phyloP scores from a whole-genome alignment of 2,329 filamentous ascomycete species.

The Hypoxylon sp. region DNA sequence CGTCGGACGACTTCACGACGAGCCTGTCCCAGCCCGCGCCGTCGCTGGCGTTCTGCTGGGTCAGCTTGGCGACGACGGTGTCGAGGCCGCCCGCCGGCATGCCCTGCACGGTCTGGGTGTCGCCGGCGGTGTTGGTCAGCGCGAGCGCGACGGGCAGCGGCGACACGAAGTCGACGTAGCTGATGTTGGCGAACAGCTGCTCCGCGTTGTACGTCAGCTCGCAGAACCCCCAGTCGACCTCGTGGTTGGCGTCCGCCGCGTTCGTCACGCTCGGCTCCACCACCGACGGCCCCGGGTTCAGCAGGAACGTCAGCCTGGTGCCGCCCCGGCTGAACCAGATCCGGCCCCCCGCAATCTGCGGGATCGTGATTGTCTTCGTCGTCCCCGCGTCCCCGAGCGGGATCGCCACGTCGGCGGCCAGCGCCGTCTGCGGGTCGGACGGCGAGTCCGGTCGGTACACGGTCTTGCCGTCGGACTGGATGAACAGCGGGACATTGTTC shows the following conservation, averaged over 20 bases:
- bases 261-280: slow-evolving; percentile 80
- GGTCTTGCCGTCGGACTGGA: slow-evolving; percentile 71
- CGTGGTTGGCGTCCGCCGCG: slow-evolving; percentile 67
- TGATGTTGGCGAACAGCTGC: slow-evolving; percentile 74
- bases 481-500: slow-evolving; percentile 66
- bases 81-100: slow-evolving; percentile 57
- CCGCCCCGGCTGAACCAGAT: slow-evolving; percentile 74
- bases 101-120: slow-evolving; percentile 57
- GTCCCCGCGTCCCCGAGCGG: slow-evolving; percentile 68
- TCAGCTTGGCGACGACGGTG: slow-evolving; percentile 55
- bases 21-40: slow-evolving; percentile 62
- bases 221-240: slow-evolving; percentile 70
- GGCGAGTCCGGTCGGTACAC: slow-evolving; percentile 72
- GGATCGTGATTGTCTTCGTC: slow-evolving; percentile 69
- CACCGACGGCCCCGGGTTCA: slow-evolving; percentile 76
- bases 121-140: slow-evolving; percentile 58
- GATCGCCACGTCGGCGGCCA: slow-evolving; percentile 69
- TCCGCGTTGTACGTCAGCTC: slow-evolving; percentile 72
- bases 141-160: slow-evolving; percentile 67
- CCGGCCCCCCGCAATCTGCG: slow-evolving; percentile 73
- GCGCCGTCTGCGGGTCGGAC: slow-evolving; percentile 55
- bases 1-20: slow-evolving; percentile 53
- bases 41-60: slow-evolving; percentile 55
- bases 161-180: slow-evolving; percentile 78
- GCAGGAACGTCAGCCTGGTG: slow-evolving; percentile 67